A percentile compares a stretch with the other conserved stretches of the same genome.
phyloP scores from a whole-genome alignment of 306 rosid genomes.

The Glycyrrhiza uralensis region DNA sequence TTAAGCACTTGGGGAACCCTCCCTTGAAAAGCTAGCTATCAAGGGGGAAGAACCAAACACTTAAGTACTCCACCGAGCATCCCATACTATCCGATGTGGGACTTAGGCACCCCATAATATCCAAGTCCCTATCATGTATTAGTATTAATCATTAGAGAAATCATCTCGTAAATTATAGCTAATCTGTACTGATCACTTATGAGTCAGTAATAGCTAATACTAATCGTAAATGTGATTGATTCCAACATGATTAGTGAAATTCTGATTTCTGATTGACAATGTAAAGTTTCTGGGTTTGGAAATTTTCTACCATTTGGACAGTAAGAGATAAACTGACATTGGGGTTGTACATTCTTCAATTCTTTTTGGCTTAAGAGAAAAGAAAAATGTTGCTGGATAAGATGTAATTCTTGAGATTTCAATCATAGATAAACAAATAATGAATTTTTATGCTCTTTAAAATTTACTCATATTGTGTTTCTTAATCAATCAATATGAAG shows the following conservation, averaged over 20 bases:
- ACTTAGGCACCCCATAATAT: too few species aligned
- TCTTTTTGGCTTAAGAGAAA: neutral
- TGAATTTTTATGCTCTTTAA: slow-evolving; percentile 1
- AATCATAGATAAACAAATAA: slow-evolving; percentile 11
- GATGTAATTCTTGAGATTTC: neutral
- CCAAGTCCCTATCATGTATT: too few species aligned
- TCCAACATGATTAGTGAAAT: neutral
- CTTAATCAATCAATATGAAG: neutral
- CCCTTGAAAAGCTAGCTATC: too few species aligned
- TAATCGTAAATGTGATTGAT: neutral
- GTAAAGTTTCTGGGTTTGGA: neutral
- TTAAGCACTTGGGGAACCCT: too few species aligned
- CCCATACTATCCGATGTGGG: too few species aligned
- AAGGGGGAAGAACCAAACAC: too few species aligned
- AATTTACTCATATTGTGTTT: neutral
- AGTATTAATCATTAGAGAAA: neutral
- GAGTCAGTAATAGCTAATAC: neutral
- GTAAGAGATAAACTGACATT: neutral
- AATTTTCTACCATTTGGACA: slow-evolving; percentile 18
- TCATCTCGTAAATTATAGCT: neutral
- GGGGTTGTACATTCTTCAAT: slow-evolving; percentile 11
- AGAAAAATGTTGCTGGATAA: neutral
- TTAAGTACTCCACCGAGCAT: too few species aligned
- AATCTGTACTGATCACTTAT: neutral
- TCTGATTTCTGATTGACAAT: neutral